Base-by-base conservation (phyloP, 768 basidiomycete species). In the Leccinellum rugosiceps region DNA sequence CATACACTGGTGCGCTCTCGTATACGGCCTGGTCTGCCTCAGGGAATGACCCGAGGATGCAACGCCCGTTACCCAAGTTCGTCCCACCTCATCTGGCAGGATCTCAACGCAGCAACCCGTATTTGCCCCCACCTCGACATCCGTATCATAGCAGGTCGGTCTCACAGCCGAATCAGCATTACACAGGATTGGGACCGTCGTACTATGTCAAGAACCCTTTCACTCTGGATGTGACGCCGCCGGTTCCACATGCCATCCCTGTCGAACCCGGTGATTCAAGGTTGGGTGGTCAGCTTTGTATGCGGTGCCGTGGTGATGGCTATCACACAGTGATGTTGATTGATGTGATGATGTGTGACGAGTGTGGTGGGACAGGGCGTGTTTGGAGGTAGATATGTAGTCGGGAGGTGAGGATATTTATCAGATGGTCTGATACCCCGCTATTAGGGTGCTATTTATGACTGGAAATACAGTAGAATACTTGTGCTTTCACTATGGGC, bases 231-330 rank as follows among this genome's bases (percentile, higher is more conserved):
- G n/a, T 45, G 6, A 57, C 58, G 15, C 50, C 58, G 6, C 75
- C 77, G 1, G 75, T 75, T 17, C 78, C 77, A 0, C 70, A 78
- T 17, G 70, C 82, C 14, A 60, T 79, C 1, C 75, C 86, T 3
- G 66, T 87, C 52, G 58, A 58, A 0, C 80, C 90, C 0, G 90
- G 90, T 3, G 90, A 92, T 68, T 77, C 85, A 21, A 70, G 89
- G 48, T 72, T 92, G 9, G 90, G 90, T 3, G 90, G 91, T 0
- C 62, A 72, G 45, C 52, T 79, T 61, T 92, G 91, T 68, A 82
- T 78, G 81, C 73, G 78, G 23, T 92, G 90, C 65, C 72, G 75
- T 32, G 91, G 91, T 3, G 67, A 71, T 21, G 90, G 90, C 88
- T 4, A 72, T 62, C 66, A 80, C 32, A 75, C 75, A 25, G 73